A percentile compares a stretch with the other conserved stretches of the same genome.
Conservation (phyloP, 768 basidiomycete genomes). For the Trametes cinnabarina region DNA sequence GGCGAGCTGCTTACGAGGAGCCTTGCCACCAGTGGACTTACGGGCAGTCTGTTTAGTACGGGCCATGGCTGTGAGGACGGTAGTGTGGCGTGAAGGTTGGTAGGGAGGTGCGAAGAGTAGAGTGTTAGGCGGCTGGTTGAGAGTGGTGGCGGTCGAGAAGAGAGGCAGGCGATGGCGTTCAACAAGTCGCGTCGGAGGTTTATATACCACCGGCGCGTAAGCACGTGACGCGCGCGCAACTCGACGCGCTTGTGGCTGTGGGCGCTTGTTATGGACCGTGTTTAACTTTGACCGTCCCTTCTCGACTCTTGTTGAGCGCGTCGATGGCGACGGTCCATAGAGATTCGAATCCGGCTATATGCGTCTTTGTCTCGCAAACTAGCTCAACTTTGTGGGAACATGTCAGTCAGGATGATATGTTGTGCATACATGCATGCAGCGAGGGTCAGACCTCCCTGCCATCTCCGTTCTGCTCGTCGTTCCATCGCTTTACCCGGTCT, state of each 20-base stretch:
- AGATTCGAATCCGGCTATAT: neutral
- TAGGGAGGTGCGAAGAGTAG: neutral
- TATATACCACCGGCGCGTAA: constrained; percentile 29
- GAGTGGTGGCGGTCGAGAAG: constrained; percentile 26
- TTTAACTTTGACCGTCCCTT: neutral
- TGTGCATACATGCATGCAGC: neutral
- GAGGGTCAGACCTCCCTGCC: neutral
- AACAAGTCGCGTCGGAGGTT: constrained; percentile 22
- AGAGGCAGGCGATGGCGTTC: constrained; percentile 20
- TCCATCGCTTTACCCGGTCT: constrained; percentile 3
- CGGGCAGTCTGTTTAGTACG: constrained; percentile 77
- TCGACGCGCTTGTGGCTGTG: constrained; percentile 24
- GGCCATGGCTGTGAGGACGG: constrained; percentile 45
- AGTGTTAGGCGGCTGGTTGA: neutral
- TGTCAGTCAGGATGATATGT: neutral
- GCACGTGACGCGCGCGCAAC: constrained; percentile 24
- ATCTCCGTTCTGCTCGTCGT: neutral
- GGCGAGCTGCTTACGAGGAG: constrained; percentile 43
- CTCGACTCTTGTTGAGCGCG: neutral
- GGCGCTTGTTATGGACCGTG: neutral
- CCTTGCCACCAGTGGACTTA: constrained; percentile 65
- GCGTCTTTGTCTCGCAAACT: neutral
- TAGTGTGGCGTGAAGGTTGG: neutral
- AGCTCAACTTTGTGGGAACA: neutral
- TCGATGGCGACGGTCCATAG: neutral